phyloP scores from a whole-genome alignment of 371 early-diverging fungal genomes.

The Rhizopus sp. region DNA sequence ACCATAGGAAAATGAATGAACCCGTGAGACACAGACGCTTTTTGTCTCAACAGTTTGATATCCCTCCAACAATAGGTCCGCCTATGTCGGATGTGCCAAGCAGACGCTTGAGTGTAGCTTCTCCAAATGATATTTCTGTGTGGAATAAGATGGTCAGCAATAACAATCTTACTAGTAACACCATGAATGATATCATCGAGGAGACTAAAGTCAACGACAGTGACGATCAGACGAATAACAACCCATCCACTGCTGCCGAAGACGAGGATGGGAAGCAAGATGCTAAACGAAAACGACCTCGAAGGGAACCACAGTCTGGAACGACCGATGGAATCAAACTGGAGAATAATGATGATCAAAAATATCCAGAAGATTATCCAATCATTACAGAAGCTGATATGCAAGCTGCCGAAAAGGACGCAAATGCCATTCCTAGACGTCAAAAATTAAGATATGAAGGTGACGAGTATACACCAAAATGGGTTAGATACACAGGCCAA shows the following conservation, averaged over 20 bases:
- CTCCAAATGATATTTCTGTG: constrained; percentile 22
- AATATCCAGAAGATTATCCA: constrained; percentile 24
- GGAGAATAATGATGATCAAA: background rate
- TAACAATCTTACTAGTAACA: background rate
- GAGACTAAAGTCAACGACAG: no score
- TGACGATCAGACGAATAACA: no score
- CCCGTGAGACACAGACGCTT: constrained; percentile 13
- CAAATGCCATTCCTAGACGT: constrained; percentile 51
- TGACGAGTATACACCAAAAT: constrained; percentile 87
- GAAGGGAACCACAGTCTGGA: background rate
- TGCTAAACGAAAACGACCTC: background rate
- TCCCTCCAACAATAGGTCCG: background rate
- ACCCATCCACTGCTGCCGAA: background rate
- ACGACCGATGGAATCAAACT: background rate
- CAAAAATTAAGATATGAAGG: constrained; percentile 71
- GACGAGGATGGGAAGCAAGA: background rate
- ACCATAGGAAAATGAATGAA: background rate
- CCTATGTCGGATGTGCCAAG: constrained; percentile 27
- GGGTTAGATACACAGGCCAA: constrained; percentile 81
- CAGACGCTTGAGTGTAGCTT: constrained; percentile 18
- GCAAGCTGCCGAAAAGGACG: constrained; percentile 34
- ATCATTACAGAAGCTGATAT: constrained; percentile 35
- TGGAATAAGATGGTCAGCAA: constrained; percentile 19
- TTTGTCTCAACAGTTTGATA: constrained; percentile 19
- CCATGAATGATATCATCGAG: background rate